These are phyloP conservation scores for Oenanthe javanica DNA, from an alignment of 140 eudicot genomes.

Conservation along the genomic window DNA sequence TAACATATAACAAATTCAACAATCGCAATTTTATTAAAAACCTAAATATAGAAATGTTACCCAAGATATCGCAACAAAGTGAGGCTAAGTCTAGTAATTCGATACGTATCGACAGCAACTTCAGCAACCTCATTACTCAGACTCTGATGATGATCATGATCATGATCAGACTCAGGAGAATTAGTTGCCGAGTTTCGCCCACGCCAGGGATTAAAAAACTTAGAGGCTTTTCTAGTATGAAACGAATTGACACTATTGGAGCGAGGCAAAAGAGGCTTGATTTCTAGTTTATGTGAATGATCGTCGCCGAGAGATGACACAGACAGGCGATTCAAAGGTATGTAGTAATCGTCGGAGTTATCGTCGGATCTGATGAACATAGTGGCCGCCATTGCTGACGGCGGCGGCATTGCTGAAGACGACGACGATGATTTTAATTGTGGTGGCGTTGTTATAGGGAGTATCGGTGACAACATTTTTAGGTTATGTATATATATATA, in stretches of 20 bases:
- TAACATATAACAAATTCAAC: neutral
- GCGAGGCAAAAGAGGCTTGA: constrained; percentile 45
- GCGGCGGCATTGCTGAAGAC: constrained; percentile 21
- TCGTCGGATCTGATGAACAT: constrained; percentile 31
- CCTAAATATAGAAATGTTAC: constrained; percentile 21
- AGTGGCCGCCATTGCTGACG: constrained; percentile 34
- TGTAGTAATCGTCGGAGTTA: constrained; percentile 2
- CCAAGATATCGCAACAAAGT: constrained; percentile 56
- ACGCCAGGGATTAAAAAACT: constrained; percentile 36
- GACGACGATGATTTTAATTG: constrained; percentile 24
- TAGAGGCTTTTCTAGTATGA: constrained; percentile 14
- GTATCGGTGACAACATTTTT: constrained; percentile 33
- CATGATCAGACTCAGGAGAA: constrained; percentile 29
- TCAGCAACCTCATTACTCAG: constrained; percentile 34
- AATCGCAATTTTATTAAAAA: too few species aligned
- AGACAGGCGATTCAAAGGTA: neutral
- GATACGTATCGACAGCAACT: constrained; percentile 35
- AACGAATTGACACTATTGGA: constrained; percentile 33
- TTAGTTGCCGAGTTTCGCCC: constrained; percentile 47
- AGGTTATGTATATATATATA: neutral
- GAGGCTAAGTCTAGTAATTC: constrained; percentile 36
- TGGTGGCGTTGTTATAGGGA: constrained; percentile 45
- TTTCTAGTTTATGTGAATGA: constrained; percentile 17
- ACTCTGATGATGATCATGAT: constrained; percentile 26
- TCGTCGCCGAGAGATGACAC: constrained; percentile 29